Percentiles rank a stretch among this genome's conserved stretches.
phyloP scores from a whole-genome alignment of 345 rosid genomes.

The Eucalyptus curtisii region DNA sequence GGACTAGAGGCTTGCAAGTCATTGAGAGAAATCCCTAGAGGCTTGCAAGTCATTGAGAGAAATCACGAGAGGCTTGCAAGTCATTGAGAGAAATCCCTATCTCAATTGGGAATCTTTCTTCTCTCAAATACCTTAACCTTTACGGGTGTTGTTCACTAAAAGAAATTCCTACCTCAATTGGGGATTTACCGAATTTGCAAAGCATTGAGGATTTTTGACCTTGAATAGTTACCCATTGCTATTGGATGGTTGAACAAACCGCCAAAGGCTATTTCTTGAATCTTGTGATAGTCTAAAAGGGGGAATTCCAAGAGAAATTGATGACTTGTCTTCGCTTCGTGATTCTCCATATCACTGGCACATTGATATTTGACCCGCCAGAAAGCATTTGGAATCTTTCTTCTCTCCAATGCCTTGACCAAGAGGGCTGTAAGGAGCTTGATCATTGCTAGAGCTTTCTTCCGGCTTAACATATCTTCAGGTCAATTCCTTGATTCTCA shows the following conservation, averaged over 20 bases:
- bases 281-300: background rate
- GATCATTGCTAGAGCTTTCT: background rate
- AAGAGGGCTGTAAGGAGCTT: fast-evolving
- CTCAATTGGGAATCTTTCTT: background rate
- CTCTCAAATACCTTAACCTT: too few species aligned
- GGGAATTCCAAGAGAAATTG: too few species aligned
- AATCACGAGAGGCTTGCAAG: too few species aligned
- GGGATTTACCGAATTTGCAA: background rate
- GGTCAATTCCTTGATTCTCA: background rate
- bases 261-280: background rate
- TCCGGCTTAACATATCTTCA: background rate
- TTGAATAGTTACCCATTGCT: background rate
- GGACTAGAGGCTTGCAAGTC: fast-evolving
- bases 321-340: background rate
- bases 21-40: too few species aligned
- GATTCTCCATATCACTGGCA: background rate
- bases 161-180: background rate
- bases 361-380: too few species aligned
- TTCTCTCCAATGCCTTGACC: background rate
- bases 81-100: background rate
- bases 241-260: background rate
- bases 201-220: too few species aligned
- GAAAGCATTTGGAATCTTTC: background rate
- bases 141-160: too few species aligned
- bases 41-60: too few species aligned